phyloP scores from a whole-genome alignment of 148 eudicot species.

The Fagopyrum tataricum region DNA sequence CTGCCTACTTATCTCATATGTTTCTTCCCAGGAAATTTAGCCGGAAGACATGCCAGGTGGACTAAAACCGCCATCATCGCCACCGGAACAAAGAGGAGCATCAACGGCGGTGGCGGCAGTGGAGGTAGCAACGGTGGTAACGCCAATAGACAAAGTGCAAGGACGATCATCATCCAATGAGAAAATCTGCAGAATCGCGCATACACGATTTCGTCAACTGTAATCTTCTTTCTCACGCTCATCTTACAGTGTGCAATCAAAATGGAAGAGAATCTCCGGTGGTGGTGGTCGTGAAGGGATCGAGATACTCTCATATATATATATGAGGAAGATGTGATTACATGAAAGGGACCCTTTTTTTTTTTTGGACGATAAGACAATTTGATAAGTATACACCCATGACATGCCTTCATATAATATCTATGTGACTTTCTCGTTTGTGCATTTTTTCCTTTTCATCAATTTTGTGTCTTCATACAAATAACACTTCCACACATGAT shows the following conservation, averaged over 20 bases:
- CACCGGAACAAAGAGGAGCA: slow-evolving; percentile 8
- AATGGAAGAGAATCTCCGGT: not conserved
- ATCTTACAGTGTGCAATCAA: not conserved
- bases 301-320: not conserved
- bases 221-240: not conserved
- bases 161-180: not conserved
- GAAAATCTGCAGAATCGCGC: not conserved
- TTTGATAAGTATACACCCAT: not conserved
- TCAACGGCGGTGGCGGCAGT: not conserved
- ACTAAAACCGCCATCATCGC: not conserved
- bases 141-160: not conserved
- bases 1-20: too few species aligned
- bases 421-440: not conserved
- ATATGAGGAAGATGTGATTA: not conserved
- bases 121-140: not conserved
- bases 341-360: not conserved
- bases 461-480: not conserved
- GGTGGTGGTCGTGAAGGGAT: not conserved
- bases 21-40: not conserved
- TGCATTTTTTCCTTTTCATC: not conserved
- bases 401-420: not conserved
- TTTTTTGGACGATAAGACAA: not conserved
- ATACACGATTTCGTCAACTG: not conserved
- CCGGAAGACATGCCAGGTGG: not conserved
- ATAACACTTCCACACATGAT: not conserved